Evolutionary conservation across 2,329 filamentous ascomycete genomes (phyloP).

Genomic region (Hypoxylon sp.): DNA sequence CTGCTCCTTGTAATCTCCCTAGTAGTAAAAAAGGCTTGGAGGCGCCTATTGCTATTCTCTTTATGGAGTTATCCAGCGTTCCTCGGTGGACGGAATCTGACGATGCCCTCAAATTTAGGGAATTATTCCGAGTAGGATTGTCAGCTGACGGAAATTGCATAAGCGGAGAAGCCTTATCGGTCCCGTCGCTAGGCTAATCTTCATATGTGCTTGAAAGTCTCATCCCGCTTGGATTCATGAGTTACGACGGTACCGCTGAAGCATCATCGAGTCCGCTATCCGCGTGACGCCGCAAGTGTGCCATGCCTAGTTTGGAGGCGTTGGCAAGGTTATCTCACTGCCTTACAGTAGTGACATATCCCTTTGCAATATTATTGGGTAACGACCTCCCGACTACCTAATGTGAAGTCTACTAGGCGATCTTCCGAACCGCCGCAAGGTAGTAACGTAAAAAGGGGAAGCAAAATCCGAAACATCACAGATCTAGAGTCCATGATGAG

Average conservation of each 20-base stretch:
- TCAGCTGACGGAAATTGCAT: not conserved
- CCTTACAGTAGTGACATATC: constrained; percentile 2
- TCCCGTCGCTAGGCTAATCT: not conserved
- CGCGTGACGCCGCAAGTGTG: constrained; percentile 1
- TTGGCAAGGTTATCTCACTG: constrained; percentile 11
- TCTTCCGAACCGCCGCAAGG: constrained; percentile 14
- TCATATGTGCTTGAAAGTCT: too few species aligned
- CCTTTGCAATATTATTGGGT: constrained; percentile 13
- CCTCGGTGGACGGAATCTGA: not conserved
- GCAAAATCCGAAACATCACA: constrained; percentile 30
- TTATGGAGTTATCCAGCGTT: not conserved
- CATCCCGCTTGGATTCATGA: not conserved
- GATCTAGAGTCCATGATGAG: constrained; percentile 2
- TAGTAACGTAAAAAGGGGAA: constrained; percentile 21
- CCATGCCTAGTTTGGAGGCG: not conserved
- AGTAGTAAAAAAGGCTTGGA: not conserved
- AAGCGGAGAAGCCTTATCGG: not conserved
- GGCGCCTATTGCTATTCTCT: not conserved
- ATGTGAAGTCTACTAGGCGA: not conserved
- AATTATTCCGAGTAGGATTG: not conserved
- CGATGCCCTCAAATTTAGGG: not conserved
- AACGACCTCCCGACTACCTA: not conserved
- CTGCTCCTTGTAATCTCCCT: not conserved
- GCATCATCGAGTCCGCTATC: not conserved
- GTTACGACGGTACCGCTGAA: not conserved